These are phyloP conservation scores for Xylaria multiplex DNA, from an alignment of 2,329 filamentous ascomycete genomes.

Conservation along the genomic window DNA sequence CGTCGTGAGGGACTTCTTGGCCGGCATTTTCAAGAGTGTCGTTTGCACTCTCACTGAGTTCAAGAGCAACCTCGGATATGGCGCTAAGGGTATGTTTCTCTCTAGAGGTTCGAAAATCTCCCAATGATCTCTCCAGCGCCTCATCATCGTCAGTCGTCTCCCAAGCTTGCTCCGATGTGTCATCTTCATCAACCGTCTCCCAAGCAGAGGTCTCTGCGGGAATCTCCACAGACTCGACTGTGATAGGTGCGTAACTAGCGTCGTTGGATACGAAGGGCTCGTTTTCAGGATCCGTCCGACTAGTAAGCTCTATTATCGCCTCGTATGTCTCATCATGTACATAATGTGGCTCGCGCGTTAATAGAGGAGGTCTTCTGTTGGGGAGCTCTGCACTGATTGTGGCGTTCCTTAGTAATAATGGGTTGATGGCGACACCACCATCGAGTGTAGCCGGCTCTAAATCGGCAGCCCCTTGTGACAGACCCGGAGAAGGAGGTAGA, in stretches of 20 bases:
- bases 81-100: background rate
- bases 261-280: background rate
- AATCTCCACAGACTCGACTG: constrained; percentile 3
- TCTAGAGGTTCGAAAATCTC: background rate
- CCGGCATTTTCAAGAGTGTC: background rate
- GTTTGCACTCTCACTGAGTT: background rate
- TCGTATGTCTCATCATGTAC: background rate
- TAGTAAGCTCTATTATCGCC: background rate
- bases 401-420: background rate
- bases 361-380: background rate
- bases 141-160: constrained; percentile 25
- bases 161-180: constrained; percentile 21
- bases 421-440: background rate
- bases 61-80: constrained; percentile 2
- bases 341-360: background rate
- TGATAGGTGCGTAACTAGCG: background rate
- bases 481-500: constrained; percentile 1
- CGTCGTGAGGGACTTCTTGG: background rate
- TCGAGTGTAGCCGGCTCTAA: background rate
- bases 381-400: background rate
- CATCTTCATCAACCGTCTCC: constrained; percentile 27
- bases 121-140: constrained; percentile 4
- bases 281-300: background rate
- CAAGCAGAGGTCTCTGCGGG: constrained; percentile 18
- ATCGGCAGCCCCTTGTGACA: background rate